phyloP scores from a whole-genome alignment of 805 yeast genomes.

The Ogataea pini region DNA sequence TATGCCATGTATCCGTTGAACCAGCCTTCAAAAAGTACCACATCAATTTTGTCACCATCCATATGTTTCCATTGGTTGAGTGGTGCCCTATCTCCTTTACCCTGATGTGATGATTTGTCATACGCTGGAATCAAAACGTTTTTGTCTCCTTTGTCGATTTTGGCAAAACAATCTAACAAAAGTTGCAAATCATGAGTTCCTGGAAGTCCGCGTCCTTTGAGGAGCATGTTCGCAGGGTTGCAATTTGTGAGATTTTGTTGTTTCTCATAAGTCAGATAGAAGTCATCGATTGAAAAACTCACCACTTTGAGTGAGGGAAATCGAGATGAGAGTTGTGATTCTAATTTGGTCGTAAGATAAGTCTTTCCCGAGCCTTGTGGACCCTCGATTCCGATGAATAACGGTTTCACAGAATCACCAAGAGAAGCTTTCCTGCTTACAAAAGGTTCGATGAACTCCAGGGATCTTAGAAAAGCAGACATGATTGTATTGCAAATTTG shows the following conservation, averaged over 20 bases:
- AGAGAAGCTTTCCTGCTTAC: constrained; percentile 28
- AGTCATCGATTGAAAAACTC: constrained; percentile 80
- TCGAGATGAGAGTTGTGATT: constrained; percentile 32
- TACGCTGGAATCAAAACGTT: constrained; percentile 58
- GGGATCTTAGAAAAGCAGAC: constrained; percentile 21
- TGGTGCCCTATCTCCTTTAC: constrained; percentile 75
- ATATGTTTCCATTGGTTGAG: constrained; percentile 40
- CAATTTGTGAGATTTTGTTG: constrained; percentile 49
- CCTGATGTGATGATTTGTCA: constrained; percentile 71
- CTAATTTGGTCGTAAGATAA: constrained; percentile 48
- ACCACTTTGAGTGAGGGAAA: constrained; percentile 43
- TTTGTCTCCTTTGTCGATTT: constrained; percentile 29
- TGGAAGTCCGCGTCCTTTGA: constrained; percentile 83
- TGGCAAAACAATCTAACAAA: constrained; percentile 38
- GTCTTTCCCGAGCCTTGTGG: constrained; percentile 85
- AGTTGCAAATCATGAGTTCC: constrained; percentile 84
- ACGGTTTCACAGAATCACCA: constrained; percentile 17
- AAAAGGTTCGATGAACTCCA: constrained; percentile 33
- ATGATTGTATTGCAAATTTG: constrained; percentile 4
- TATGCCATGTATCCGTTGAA: constrained; percentile 71
- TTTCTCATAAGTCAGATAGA: constrained; percentile 67
- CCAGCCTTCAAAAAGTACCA: constrained; percentile 92
- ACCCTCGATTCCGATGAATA: constrained; percentile 61
- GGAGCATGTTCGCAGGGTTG: constrained; percentile 43
- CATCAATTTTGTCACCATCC: constrained; percentile 46